phyloP scores from a whole-genome alignment of 345 rosid species.

The Acer campestre region DNA sequence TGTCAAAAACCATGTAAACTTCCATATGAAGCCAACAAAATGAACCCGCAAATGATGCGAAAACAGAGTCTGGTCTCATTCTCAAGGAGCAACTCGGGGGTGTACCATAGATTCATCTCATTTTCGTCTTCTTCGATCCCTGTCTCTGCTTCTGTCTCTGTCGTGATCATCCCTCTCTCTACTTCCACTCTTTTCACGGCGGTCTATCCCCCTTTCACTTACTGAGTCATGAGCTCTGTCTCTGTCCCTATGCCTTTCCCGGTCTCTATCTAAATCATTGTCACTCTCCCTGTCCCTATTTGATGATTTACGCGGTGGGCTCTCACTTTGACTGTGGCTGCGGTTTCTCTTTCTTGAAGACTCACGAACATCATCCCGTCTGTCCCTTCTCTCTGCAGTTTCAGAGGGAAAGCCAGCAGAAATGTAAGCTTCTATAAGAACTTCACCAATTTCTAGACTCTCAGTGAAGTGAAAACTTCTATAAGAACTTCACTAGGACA shows the following conservation, averaged over 20 bases:
- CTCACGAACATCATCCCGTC: slow-evolving; percentile 59
- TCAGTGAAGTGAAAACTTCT: not conserved
- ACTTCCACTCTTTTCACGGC: slow-evolving; percentile 79
- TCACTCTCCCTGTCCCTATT: slow-evolving; percentile 51
- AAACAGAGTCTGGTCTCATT: not conserved
- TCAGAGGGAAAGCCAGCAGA: not conserved
- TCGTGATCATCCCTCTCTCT: slow-evolving; percentile 69
- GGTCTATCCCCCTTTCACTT: slow-evolving; percentile 52
- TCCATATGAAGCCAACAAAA: no score
- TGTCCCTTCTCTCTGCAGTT: slow-evolving; percentile 73
- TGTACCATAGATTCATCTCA: slow-evolving; percentile 27
- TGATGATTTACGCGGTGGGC: slow-evolving; percentile 71
- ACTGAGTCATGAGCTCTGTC: slow-evolving; percentile 49
- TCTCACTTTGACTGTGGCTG: slow-evolving; percentile 63
- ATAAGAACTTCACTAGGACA: not conserved
- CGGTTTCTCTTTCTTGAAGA: slow-evolving; percentile 80
- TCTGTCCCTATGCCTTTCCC: slow-evolving; percentile 50
- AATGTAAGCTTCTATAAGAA: no score
- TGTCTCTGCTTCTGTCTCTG: slow-evolving; percentile 63
- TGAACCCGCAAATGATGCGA: not conserved
- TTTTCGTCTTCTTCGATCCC: slow-evolving; percentile 68
- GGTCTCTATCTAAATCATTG: slow-evolving; percentile 41
- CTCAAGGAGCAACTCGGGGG: not conserved
- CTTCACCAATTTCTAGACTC: not conserved
- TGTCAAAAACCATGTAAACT: no score